Conservation (phyloP, 2,329 filamentous ascomycete genomes). For the Cytospora mali region DNA sequence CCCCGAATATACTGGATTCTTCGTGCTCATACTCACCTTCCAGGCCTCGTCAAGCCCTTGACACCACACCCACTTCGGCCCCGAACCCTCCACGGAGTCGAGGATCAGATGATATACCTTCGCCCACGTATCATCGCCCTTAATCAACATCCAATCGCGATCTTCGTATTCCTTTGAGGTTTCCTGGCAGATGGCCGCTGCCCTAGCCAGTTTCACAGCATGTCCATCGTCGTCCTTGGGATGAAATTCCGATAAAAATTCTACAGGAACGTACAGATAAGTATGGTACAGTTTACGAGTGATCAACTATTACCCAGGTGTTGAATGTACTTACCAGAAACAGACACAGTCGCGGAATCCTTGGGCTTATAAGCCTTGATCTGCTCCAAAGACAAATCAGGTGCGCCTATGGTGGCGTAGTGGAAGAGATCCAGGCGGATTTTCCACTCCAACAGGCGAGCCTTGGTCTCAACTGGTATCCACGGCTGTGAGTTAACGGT, state of each 20-base stretch:
- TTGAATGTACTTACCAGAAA: constrained; percentile 43
- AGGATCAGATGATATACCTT: constrained; percentile 63
- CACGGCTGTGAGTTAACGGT: constrained; percentile 63
- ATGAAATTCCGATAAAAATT: constrained; percentile 47
- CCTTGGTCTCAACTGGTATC: constrained; percentile 62
- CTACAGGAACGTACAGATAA: background rate
- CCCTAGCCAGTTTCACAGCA: constrained; percentile 72
- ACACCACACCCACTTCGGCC: constrained; percentile 60
- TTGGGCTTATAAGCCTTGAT: constrained; percentile 63
- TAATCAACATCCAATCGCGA: constrained; percentile 54
- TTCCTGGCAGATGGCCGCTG: constrained; percentile 65
- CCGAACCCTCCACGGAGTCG: constrained; percentile 60
- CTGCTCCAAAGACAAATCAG: constrained; percentile 60
- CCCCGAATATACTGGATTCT: background rate
- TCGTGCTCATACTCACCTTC: constrained; percentile 43
- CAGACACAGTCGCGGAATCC: constrained; percentile 37
- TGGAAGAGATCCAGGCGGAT: constrained; percentile 72
- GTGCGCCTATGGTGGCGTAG: constrained; percentile 70
- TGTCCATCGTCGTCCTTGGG: constrained; percentile 76
- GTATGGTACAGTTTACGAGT: background rate
- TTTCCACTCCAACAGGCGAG: constrained; percentile 79
- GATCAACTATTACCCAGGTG: background rate
- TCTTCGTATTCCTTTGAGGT: constrained; percentile 49
- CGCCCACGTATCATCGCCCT: constrained; percentile 60
- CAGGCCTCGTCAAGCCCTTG: constrained; percentile 69